These are phyloP conservation scores for Ploettnerulaceae sp. DNA, from an alignment of 2,329 filamentous ascomycete species.

Conservation along the genomic window DNA sequence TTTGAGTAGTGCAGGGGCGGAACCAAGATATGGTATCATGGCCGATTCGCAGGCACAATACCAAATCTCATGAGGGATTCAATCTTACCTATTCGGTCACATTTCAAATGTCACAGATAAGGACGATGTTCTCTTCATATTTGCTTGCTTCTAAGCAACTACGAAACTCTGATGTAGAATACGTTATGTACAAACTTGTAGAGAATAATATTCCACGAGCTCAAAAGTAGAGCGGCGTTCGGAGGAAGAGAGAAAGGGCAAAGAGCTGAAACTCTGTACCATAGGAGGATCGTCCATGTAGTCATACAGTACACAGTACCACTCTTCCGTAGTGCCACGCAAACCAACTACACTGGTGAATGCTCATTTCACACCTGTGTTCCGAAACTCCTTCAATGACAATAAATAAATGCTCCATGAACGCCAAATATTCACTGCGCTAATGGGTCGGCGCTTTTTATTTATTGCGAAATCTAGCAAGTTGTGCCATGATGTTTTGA, in stretches of 20 bases:
- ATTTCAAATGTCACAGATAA: not conserved
- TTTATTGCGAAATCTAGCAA: slow-evolving; percentile 60
- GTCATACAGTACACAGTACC: not conserved
- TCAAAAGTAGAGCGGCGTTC: slow-evolving; percentile 12
- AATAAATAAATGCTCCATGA: not conserved
- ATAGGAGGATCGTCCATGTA: slow-evolving; percentile 5
- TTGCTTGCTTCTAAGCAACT: not conserved
- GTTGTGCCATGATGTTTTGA: slow-evolving; percentile 69
- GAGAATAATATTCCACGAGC: not conserved
- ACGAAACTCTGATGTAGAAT: not conserved
- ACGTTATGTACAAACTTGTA: slow-evolving; percentile 24
- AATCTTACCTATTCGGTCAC: not conserved
- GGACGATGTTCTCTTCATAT: not conserved
- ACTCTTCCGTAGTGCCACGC: too few relatives aligned
- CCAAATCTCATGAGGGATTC: not conserved
- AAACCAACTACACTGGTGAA: not conserved
- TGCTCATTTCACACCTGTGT: not conserved
- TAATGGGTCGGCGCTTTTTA: not conserved
- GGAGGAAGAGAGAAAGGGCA: slow-evolving; percentile 2
- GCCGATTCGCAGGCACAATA: not conserved
- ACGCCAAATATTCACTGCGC: not conserved
- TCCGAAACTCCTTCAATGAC: not conserved
- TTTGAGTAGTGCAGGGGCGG: too few relatives aligned
- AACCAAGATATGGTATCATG: slow-evolving; percentile 1
- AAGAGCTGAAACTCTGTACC: slow-evolving; percentile 12